Evolutionary conservation across 106 monocot genomes (phyloP), one percentile per base, ranked within the genome.

Genomic region (Dioscorea alata): DNA sequence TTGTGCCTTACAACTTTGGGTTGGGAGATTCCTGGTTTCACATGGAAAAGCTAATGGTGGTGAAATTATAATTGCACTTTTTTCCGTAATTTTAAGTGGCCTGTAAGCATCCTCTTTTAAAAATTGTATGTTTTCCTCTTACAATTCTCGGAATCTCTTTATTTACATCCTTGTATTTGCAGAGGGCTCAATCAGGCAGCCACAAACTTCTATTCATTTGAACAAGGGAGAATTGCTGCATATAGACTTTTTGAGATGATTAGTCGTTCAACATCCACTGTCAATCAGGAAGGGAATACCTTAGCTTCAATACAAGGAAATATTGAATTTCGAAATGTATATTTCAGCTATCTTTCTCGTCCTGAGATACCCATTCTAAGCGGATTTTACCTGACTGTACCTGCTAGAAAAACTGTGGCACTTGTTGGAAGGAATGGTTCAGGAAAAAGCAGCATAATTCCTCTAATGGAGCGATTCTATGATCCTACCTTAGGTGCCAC

Each of bases 241-340:
- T 99, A 93, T 77, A 90, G 99, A 75, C 90, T 99, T 33, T 99
- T 77, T 85, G 99, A 99, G 81, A 99, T 99, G 99, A 99, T 99
- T 81, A 99, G 93, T 63, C 86, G 99, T 58, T 99, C 99, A 69
- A 81, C 83, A 18, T 93, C 92, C 61, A 79, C 75, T 66, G 85
- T 88, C 49, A 93, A 88, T 75, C 90, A 99, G 35, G 93, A 93
- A 35, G 99, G 99, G 23, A 82, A 73, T 49, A 85, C 83, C 31
- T 82, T 90, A 70, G 56, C 52, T 59, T 81, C 86, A 63, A 92
- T 97, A 34, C 97, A 97, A 69, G 97, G 97, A 74, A 87, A 89
- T 67, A 97, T 97, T 69, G 97, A 97, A 59, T 97, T 97, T 57
- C 76, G 97, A 33, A 97, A 97, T 65, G 97, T 97, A 48, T 97